These are phyloP conservation scores for Piper longum DNA, from an alignment of 164 flowering plant genomes.

Conservation along the genomic window DNA sequence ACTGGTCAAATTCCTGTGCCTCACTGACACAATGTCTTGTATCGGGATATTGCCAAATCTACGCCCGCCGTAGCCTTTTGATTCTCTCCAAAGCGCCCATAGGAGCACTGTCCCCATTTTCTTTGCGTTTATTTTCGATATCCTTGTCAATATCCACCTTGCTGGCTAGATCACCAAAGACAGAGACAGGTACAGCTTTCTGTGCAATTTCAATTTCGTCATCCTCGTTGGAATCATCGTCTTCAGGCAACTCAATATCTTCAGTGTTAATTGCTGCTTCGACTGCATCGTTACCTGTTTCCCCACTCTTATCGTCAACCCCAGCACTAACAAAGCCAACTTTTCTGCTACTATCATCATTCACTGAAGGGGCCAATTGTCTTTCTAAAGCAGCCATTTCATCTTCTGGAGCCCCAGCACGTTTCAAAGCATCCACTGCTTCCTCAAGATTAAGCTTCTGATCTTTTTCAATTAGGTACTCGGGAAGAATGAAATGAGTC, in stretches of 20 bases:
- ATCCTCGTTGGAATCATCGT: slow-evolving; percentile 44
- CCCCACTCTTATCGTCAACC: slow-evolving; percentile 28
- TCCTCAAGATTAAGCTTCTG: slow-evolving; percentile 51
- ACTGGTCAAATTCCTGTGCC: too few species aligned
- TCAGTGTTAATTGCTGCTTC: slow-evolving; percentile 38
- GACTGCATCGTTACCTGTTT: slow-evolving; percentile 28
- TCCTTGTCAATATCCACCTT: slow-evolving; percentile 29
- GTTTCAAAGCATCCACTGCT: slow-evolving; percentile 62
- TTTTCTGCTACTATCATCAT: slow-evolving; percentile 26
- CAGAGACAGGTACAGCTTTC: slow-evolving; percentile 69
- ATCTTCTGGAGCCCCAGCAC: slow-evolving; percentile 76
- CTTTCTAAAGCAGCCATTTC: slow-evolving; percentile 93
- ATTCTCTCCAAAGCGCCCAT: slow-evolving; percentile 81
- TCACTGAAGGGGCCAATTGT: slow-evolving; percentile 42
- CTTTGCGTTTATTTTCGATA: slow-evolving; percentile 11
- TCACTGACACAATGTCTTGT: too few species aligned
- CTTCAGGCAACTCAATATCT: slow-evolving; percentile 80
- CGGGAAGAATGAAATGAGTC: slow-evolving; percentile 86
- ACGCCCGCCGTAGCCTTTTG: slow-evolving; percentile 30
- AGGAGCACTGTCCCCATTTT: slow-evolving; percentile 14
- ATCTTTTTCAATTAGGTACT: slow-evolving; percentile 79
- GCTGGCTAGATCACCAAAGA: slow-evolving; percentile 60
- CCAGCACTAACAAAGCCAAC: slow-evolving; percentile 96
- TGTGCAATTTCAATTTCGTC: slow-evolving; percentile 62
- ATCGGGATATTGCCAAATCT: background rate